A percentile compares a stretch with the other conserved stretches of the same genome.
Evolutionary conservation across 441 rosid genomes (phyloP).

Genomic region (Brassica balearica): DNA sequence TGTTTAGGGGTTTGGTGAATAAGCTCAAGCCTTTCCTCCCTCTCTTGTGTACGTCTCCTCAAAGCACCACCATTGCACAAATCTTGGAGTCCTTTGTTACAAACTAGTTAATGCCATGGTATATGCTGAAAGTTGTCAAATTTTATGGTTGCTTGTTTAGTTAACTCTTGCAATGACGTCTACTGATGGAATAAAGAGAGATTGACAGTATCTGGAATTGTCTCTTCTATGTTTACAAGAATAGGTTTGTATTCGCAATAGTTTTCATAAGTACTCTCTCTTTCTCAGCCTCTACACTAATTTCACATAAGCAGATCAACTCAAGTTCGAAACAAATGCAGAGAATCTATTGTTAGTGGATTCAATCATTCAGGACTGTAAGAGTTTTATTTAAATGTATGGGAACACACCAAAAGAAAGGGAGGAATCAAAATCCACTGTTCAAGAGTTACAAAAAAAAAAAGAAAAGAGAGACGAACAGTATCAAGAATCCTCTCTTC

Average conservation of each 20-base stretch:
- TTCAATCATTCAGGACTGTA: neutral
- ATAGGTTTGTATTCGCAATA: neutral
- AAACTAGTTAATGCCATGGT: neutral
- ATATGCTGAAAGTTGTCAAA: too few species aligned
- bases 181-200: neutral
- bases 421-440: constrained; percentile 20
- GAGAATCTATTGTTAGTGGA: neutral
- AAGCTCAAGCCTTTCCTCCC: neutral
- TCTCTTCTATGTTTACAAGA: constrained; percentile 32
- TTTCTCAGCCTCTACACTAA: neutral
- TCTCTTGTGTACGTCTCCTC: neutral
- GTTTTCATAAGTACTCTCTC: neutral
- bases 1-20: neutral
- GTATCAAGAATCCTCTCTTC: neutral
- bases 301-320: constrained; percentile 23
- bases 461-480: neutral
- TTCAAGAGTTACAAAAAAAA: neutral
- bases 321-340: constrained; percentile 1
- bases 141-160: neutral
- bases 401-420: neutral
- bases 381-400: neutral
- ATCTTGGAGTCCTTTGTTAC: constrained; percentile 17
- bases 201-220: constrained; percentile 23
- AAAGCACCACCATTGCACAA: neutral
- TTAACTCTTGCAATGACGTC: neutral